Evolutionary conservation across 176 grass and related monocot species (phyloP).

Genomic region (Carex scoparia): DNA sequence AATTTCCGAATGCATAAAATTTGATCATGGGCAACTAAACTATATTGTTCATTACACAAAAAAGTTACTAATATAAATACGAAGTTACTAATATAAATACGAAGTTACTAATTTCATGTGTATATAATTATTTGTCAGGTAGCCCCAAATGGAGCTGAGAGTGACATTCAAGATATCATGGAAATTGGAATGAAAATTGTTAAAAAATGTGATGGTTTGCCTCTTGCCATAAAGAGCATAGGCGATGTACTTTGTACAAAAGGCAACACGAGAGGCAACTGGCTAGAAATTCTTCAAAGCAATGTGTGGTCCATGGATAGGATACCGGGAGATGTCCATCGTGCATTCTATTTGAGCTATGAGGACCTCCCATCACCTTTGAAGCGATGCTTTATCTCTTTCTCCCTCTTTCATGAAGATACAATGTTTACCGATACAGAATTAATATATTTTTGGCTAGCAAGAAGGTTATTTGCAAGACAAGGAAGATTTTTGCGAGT

Average conservation of each 20-base stretch:
- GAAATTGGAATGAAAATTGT: constrained; percentile 28
- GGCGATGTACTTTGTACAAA: constrained; percentile 29
- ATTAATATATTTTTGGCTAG: constrained; percentile 11
- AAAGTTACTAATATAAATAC: too few relatives aligned
- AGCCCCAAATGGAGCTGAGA: neutral
- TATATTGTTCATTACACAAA: too few relatives aligned
- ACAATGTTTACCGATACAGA: neutral
- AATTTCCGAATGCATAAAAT: too few relatives aligned
- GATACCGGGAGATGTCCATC: constrained; percentile 18
- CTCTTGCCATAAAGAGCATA: constrained; percentile 39
- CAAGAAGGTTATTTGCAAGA: constrained; percentile 21
- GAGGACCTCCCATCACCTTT: constrained; percentile 22
- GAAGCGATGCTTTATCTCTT: constrained; percentile 35
- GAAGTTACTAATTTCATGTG: too few relatives aligned
- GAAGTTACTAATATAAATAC: too few relatives aligned
- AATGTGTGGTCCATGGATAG: constrained; percentile 18
- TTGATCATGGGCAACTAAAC: too few relatives aligned
- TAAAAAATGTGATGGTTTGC: constrained; percentile 39
- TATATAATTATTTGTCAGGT: neutral
- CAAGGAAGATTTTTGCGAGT: neutral
- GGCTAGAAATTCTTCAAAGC: constrained; percentile 22
- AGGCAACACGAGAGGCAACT: neutral
- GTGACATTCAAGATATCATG: neutral
- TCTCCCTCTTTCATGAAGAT: constrained; percentile 32
- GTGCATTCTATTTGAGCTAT: constrained; percentile 24